Evolutionary conservation across 345 rosid genomes (phyloP).

Genomic region (Cardiospermum halicacabum): DNA sequence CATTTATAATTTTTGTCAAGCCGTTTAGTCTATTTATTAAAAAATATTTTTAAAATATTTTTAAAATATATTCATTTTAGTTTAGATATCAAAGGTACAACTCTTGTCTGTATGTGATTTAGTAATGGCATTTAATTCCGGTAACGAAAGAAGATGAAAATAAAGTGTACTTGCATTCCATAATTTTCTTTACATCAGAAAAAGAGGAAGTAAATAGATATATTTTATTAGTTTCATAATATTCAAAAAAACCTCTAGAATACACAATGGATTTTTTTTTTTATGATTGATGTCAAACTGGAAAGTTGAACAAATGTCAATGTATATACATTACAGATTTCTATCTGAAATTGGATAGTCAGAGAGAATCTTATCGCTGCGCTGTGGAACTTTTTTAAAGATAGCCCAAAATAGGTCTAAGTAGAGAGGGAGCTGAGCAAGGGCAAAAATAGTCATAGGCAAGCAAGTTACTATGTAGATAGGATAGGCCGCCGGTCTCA

Average conservation of each 20-base stretch:
- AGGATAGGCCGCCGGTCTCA: slow-evolving; percentile 3
- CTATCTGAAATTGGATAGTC: neutral
- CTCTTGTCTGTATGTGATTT: neutral
- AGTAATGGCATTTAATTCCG: neutral
- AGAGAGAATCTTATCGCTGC: slow-evolving; percentile 7
- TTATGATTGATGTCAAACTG: neutral
- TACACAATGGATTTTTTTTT: neutral
- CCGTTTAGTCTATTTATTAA: too few species aligned
- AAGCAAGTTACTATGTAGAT: slow-evolving; percentile 26
- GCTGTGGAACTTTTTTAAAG: slow-evolving; percentile 14
- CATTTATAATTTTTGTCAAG: too few species aligned
- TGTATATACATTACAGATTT: neutral
- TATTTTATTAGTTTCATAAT: neutral
- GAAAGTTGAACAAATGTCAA: neutral
- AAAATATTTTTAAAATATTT: too few species aligned
- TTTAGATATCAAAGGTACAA: neutral
- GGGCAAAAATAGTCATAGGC: slow-evolving; percentile 21
- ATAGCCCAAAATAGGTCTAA: slow-evolving; percentile 18
- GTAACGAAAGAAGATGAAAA: neutral
- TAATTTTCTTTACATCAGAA: neutral
- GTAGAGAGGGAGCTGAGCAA: slow-evolving; percentile 20
- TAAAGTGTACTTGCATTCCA: neutral
- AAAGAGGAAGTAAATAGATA: neutral
- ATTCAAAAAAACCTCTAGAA: neutral
- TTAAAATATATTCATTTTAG: too few species aligned